Base-by-base conservation (phyloP, 2,329 filamentous ascomycete genomes). In the Colletotrichum simmondsii region DNA sequence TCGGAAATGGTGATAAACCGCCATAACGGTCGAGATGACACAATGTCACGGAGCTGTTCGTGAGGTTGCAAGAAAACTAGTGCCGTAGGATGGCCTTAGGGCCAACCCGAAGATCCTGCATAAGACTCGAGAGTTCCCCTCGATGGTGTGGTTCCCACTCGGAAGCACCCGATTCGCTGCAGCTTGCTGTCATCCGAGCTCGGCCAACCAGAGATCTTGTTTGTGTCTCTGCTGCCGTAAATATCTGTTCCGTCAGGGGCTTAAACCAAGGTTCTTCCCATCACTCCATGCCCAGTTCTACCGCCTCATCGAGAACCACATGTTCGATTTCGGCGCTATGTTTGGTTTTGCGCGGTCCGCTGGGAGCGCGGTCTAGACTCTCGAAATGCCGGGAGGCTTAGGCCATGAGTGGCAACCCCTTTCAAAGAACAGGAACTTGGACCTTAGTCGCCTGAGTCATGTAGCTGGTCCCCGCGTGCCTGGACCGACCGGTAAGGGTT, bases 131-230 rank as follows among this genome's bases (percentile, higher is more conserved):
- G 35, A 71, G 56, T 30, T 53, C 32, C 32, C 42, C 30, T 22
- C 53, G 68, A 19, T 37, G 58, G 59, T 72, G 69, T 64, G 65
- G 52, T 26, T 53, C 69, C 59, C 65, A 56, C 66, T 66, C 70
- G 70, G 60, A 72, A 72, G 24, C 24, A 70, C 66, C 70, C 70
- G 66, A 72, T 70, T 73, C 63, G 71, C 68, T 28, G 42, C 32
- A 19, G 46, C 46, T 3, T 24, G 57, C 35, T 61, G 66, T 65
- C 66, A 61, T 73, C 71, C 60, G 14, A 73, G 19, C 32, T 24
- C 10, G 30, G 28, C 71, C 71, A 73, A 73, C 35, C 56, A 73
- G 60, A 59, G 32, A 19, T 22, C 28, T 4, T 16, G n/a, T 35
- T 24, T 14, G 19, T n/a, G 46, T 28, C 8, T 35, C 32, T 35